phyloP scores from a whole-genome alignment of 2,329 filamentous ascomycete species.

The Rhinocladiella similis region DNA sequence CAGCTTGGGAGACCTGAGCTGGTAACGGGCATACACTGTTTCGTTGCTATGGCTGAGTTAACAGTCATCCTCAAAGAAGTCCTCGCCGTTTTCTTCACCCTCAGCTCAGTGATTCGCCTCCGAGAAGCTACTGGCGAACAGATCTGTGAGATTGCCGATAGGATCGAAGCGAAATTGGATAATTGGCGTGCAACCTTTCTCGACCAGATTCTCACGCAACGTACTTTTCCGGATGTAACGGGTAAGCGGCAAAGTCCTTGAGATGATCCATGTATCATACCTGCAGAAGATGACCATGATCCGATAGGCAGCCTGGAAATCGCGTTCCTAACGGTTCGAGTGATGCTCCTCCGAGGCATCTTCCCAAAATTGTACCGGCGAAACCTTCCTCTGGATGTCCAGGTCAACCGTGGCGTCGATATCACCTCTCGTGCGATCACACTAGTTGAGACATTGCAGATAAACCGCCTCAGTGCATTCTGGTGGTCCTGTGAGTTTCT shows the following conservation, averaged over 20 bases:
- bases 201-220: conserved; percentile 12
- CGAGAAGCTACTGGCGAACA: conserved; percentile 12
- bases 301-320: conserved; percentile 12
- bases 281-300: too few species aligned
- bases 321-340: conserved; percentile 13
- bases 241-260: conserved; percentile 2
- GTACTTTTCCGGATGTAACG: conserved; percentile 19
- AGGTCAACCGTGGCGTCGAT: conserved; percentile 8
- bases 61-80: conserved; percentile 16
- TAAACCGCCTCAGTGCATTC: conserved; percentile 16
- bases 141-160: conserved; percentile 9
- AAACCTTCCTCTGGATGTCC: conserved; percentile 6
- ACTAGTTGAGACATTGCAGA: conserved; percentile 16
- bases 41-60: conserved; percentile 16
- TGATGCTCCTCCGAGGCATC: conserved; percentile 19
- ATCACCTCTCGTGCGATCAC: conserved; percentile 9
- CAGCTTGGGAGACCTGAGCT: conserved; percentile 8
- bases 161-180: conserved; percentile 11
- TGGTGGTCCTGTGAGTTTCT: conserved; percentile 20
- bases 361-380: conserved; percentile 18
- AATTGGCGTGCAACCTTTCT: conserved; percentile 12
- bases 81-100: conserved; percentile 15
- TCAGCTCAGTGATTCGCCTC: conserved; percentile 13
- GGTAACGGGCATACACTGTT: conserved; percentile 16
- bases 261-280: too few species aligned